These are phyloP conservation scores for Cryptosporidium felis DNA, from an alignment of 169 alveolate genomes.

Conservation along the genomic window DNA sequence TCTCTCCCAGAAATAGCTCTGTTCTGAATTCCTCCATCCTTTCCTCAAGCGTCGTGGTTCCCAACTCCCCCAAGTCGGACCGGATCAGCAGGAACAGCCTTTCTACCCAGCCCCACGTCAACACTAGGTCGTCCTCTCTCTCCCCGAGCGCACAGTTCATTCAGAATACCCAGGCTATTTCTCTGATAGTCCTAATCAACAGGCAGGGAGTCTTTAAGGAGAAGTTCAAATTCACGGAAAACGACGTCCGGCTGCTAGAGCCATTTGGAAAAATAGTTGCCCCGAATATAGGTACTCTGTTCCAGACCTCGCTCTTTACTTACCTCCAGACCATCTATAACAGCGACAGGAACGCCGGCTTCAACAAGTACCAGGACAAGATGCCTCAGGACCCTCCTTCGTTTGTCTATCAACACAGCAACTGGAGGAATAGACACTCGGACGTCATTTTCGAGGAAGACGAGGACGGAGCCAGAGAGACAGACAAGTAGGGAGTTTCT, in stretches of 20 bases:
- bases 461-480: slow-evolving; percentile 52
- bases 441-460: slow-evolving; percentile 67
- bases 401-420: slow-evolving; percentile 17
- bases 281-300: slow-evolving; percentile 52
- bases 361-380: slow-evolving; percentile 57
- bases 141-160: slow-evolving; percentile 46
- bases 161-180: slow-evolving; percentile 40
- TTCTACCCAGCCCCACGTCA: neutral
- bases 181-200: slow-evolving; percentile 59
- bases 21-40: slow-evolving; percentile 10
- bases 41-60: slow-evolving; percentile 4
- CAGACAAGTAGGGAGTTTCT: slow-evolving; percentile 43
- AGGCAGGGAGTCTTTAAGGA: slow-evolving; percentile 51
- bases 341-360: slow-evolving; percentile 20
- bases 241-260: slow-evolving; percentile 49
- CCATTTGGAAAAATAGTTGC: slow-evolving; percentile 70
- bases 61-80: slow-evolving; percentile 60
- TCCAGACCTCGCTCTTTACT: slow-evolving; percentile 65
- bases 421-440: slow-evolving; percentile 66
- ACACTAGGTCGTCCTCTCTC: slow-evolving; percentile 49
- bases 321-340: slow-evolving; percentile 48
- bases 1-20: slow-evolving; percentile 42
- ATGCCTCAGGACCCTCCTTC: slow-evolving; percentile 71
- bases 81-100: slow-evolving; percentile 13
- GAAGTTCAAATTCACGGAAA: slow-evolving; percentile 54